Conservation (phyloP, 441 rosid species). For the Biscutella laevigata region DNA sequence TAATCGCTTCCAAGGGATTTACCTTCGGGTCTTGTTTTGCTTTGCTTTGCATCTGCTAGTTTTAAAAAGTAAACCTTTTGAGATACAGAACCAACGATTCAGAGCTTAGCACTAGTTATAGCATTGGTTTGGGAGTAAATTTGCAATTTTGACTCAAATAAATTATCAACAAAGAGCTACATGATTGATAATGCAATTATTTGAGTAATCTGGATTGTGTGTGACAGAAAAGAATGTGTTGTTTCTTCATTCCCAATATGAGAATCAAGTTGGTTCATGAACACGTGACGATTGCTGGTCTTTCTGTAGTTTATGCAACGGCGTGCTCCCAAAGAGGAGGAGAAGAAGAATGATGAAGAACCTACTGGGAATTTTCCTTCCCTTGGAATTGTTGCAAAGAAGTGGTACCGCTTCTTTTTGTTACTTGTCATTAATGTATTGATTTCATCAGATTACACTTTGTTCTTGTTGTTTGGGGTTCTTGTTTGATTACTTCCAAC, state of each 20-base stretch:
- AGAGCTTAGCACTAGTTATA: background rate
- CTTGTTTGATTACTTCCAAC: background rate
- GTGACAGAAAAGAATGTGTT: background rate
- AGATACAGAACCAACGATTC: too few relatives aligned
- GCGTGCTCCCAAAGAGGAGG: constrained; percentile 57
- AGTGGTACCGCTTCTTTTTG: constrained; percentile 39
- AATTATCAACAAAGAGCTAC: background rate
- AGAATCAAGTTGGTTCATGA: background rate
- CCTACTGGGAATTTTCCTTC: constrained; percentile 41
- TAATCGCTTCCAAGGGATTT: background rate
- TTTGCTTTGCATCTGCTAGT: background rate
- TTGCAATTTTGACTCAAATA: background rate
- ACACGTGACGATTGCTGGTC: background rate
- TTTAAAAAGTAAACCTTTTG: background rate
- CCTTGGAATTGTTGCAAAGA: constrained; percentile 34
- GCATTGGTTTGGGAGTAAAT: constrained; percentile 7
- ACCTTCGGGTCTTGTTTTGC: background rate
- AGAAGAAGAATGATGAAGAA: constrained; percentile 37
- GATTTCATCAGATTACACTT: constrained; percentile 4
- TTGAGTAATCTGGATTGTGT: background rate
- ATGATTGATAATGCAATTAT: too few relatives aligned
- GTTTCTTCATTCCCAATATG: background rate
- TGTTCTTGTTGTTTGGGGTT: background rate
- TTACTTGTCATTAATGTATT: constrained; percentile 35
- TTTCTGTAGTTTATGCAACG: constrained; percentile 79